Conservation (phyloP, 2,329 filamentous ascomycete genomes). For the Sarocladiaceae sp. region DNA sequence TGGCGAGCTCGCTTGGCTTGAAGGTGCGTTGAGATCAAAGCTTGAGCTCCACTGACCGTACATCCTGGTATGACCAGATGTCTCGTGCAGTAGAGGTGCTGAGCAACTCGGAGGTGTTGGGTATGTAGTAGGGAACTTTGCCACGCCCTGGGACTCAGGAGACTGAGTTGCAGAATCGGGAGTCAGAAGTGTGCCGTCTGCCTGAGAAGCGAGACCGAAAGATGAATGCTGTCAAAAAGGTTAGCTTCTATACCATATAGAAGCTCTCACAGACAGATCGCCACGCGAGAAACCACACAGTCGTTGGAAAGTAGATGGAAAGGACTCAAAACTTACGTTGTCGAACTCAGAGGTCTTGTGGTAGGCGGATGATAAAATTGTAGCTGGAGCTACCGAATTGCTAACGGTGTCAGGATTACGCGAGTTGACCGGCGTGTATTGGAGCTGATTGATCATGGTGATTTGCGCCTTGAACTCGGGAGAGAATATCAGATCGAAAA, state of each 20-base stretch:
- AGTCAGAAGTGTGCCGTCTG: slow-evolving; percentile 11
- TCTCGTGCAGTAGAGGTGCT: not conserved
- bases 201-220: slow-evolving; percentile 9
- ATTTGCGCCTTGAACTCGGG: not conserved
- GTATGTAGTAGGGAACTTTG: slow-evolving; percentile 8
- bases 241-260: no score
- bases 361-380: not conserved
- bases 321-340: not conserved
- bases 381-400: not conserved
- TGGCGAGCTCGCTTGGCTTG: slow-evolving; percentile 41
- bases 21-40: slow-evolving; percentile 34
- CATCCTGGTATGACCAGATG: slow-evolving; percentile 44
- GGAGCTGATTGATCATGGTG: slow-evolving; percentile 8
- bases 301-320: not conserved
- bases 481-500: not conserved
- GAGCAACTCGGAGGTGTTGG: slow-evolving; percentile 3
- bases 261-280: not conserved
- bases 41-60: slow-evolving; percentile 34
- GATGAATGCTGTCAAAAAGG: slow-evolving; percentile 11
- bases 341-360: not conserved
- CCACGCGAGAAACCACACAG: not conserved
- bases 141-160: slow-evolving; percentile 5
- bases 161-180: slow-evolving; percentile 10
- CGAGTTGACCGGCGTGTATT: not conserved
- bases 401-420: not conserved